Conservation (phyloP, 2,329 filamentous ascomycete species). For the Ceratocystis eucalypticola region DNA sequence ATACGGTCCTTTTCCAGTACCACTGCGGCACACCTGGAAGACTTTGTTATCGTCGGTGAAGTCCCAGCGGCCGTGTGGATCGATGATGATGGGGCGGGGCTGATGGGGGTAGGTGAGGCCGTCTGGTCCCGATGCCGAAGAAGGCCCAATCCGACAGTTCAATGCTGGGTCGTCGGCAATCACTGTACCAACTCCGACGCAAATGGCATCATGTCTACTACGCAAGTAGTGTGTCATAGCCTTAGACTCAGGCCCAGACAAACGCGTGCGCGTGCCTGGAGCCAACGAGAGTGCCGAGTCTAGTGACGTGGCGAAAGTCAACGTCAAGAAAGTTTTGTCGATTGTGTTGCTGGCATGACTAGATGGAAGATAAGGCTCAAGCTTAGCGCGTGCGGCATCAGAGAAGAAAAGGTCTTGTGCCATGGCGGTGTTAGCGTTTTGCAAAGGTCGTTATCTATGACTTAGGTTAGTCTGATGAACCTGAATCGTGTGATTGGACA, state of each 20-base stretch:
- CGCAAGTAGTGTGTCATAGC: constrained; percentile 89
- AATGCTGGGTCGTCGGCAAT: constrained; percentile 73
- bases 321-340: constrained; percentile 44
- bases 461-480: neutral
- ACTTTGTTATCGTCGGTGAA: constrained; percentile 49
- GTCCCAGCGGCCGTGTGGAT: constrained; percentile 64
- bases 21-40: constrained; percentile 47
- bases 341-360: neutral
- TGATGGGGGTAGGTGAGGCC: constrained; percentile 31
- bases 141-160: constrained; percentile 56
- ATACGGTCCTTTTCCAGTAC: constrained; percentile 59
- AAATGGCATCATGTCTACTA: constrained; percentile 67
- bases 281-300: constrained; percentile 66
- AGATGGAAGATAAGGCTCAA: constrained; percentile 28
- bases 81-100: constrained; percentile 69
- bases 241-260: constrained; percentile 75
- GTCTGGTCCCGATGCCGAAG: constrained; percentile 26
- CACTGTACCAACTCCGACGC: constrained; percentile 74
- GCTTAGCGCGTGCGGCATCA: constrained; percentile 24
- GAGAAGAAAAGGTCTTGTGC: constrained; percentile 27
- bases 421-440: constrained; percentile 23
- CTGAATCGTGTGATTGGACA: too few species aligned
- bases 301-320: constrained; percentile 85
- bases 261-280: constrained; percentile 64
- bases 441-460: neutral